Evolutionary conservation across 345 rosid genomes (phyloP).

Genomic region (Ailanthus altissimus): DNA sequence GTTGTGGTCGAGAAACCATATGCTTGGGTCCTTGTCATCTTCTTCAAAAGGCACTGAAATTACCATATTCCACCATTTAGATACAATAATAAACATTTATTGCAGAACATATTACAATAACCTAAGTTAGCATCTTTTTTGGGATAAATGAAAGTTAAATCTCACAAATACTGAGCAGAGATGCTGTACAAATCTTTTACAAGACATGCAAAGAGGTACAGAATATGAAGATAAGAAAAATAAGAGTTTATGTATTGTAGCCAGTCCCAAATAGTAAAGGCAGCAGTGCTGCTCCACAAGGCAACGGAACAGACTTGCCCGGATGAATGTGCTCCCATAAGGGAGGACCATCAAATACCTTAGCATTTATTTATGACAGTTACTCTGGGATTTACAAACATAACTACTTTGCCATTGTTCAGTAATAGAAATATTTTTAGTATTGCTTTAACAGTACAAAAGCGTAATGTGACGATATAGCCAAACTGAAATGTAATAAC

Average conservation of each 20-base stretch:
- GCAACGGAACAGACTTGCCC: constrained; percentile 20
- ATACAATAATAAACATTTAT: background rate
- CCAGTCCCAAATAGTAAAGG: constrained; percentile 26
- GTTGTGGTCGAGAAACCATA: constrained; percentile 98
- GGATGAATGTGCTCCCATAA: background rate
- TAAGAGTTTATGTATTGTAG: background rate
- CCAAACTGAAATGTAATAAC: background rate
- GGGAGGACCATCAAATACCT: background rate
- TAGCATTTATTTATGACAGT: background rate
- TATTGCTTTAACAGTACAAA: background rate
- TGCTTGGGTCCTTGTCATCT: constrained; percentile 86
- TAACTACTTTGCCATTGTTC: background rate
- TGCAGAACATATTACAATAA: background rate
- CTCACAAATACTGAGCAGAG: background rate
- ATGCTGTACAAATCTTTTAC: background rate
- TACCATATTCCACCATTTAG: constrained; percentile 10
- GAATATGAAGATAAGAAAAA: background rate
- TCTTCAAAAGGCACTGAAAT: constrained; percentile 91
- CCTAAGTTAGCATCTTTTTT: background rate
- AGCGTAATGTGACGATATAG: background rate
- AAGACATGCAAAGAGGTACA: background rate
- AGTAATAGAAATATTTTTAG: background rate
- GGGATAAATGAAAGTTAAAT: background rate
- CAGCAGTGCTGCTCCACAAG: constrained; percentile 28
- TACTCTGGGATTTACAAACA: background rate